A percentile compares a stretch with the other conserved stretches of the same genome.
Conservation (phyloP, 495 filamentous ascomycete genomes). For the Hypoxylon trugodes region DNA sequence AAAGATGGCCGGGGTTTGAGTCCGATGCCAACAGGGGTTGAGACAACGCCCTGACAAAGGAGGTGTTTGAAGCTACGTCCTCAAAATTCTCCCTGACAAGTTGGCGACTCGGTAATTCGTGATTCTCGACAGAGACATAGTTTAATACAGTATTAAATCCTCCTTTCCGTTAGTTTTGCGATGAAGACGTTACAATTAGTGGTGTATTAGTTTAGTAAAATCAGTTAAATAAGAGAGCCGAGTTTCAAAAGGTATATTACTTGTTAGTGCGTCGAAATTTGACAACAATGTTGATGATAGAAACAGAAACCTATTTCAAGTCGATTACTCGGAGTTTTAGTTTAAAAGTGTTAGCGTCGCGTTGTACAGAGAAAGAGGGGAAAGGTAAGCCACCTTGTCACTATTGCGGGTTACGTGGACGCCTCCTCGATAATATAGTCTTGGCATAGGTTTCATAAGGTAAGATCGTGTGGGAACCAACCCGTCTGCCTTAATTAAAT, state of each 20-base stretch:
- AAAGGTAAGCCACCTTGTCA: not conserved
- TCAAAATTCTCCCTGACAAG: constrained; percentile 25
- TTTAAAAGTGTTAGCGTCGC: not conserved
- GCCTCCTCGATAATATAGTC: constrained; percentile 13
- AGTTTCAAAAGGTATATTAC: not conserved
- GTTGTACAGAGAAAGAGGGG: not conserved
- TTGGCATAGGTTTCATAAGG: constrained; percentile 34
- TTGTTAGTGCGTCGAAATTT: not conserved
- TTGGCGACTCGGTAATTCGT: constrained; percentile 17
- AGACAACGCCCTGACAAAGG: constrained; percentile 46
- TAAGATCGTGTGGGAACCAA: constrained; percentile 19
- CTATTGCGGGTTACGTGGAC: constrained; percentile 27
- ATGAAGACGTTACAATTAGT: not conserved
- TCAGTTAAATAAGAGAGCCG: not conserved
- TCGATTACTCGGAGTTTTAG: too few relatives aligned
- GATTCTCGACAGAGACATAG: constrained; percentile 15
- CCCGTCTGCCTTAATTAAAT: constrained; percentile 19
- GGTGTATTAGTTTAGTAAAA: not conserved
- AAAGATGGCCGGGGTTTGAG: constrained; percentile 28
- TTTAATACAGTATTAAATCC: not conserved
- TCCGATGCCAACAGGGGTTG: constrained; percentile 36
- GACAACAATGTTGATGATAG: not conserved
- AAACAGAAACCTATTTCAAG: not conserved
- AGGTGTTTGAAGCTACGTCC: constrained; percentile 39
- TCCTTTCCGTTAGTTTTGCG: not conserved